Percentiles rank a stretch among this genome's conserved stretches.
Evolutionary conservation across 305 asterid genomes (phyloP).

Genomic region (Plantago coronopus): DNA sequence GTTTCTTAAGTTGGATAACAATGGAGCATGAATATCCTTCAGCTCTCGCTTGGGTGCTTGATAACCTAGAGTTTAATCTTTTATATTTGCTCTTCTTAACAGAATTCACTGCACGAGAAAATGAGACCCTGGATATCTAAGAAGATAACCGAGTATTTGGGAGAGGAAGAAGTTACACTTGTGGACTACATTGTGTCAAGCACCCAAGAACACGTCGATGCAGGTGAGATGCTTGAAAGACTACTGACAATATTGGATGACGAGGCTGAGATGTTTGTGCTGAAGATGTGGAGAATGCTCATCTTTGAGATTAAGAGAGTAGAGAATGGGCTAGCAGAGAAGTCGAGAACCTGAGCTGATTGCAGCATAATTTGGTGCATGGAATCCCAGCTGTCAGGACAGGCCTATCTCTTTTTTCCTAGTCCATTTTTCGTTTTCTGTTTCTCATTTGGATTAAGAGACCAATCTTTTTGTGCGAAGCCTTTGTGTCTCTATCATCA

Average conservation of each 20-base stretch:
- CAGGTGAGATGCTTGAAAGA: constrained; percentile 87
- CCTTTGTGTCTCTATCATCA: neutral
- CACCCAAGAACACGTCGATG: constrained; percentile 89
- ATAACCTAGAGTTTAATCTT: neutral
- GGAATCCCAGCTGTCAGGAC: neutral
- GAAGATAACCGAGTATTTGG: constrained; percentile 89
- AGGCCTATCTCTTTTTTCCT: neutral
- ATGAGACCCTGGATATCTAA: constrained; percentile 95
- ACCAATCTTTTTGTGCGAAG: neutral
- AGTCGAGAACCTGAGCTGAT: constrained; percentile 45
- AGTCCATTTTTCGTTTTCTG: neutral
- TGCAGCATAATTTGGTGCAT: neutral
- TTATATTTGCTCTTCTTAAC: constrained; percentile 26
- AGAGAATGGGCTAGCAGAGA: constrained; percentile 72
- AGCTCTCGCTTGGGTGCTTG: no score
- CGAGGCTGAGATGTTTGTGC: constrained; percentile 99
- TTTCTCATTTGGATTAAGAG: neutral
- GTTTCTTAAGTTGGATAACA: no score
- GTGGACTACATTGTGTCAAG: constrained; percentile 90
- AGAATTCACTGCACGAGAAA: constrained; percentile 80
- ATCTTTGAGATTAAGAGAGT: constrained; percentile 95
- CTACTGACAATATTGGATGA: constrained; percentile 90
- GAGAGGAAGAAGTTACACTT: constrained; percentile 89
- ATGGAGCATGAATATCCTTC: no score
- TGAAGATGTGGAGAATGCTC: constrained; percentile 99